These are phyloP conservation scores for Chalciporus piperatus DNA, from an alignment of 768 basidiomycete species.

Conservation along the genomic window DNA sequence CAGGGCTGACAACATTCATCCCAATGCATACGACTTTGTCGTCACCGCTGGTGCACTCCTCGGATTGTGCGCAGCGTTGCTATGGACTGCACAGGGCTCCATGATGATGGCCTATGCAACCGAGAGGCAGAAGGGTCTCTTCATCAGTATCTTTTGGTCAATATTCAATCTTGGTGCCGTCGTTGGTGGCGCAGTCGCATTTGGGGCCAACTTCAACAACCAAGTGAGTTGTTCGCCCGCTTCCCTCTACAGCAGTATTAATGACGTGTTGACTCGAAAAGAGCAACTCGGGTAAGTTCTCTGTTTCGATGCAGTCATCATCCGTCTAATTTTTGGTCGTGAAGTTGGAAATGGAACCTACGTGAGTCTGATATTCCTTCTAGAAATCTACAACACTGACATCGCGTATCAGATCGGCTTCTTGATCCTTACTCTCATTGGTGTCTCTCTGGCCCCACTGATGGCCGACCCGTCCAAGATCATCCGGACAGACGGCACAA, in stretches of 20 bases:
- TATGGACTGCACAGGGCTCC: conserved; percentile 86
- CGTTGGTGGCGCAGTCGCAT: conserved; percentile 71
- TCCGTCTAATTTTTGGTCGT: conserved; percentile 1
- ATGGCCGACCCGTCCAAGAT: conserved; percentile 74
- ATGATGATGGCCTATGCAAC: conserved; percentile 84
- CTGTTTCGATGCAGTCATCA: not conserved
- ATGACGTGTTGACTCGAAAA: conserved; percentile 8
- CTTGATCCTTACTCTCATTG: conserved; percentile 67
- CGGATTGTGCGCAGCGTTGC: conserved; percentile 65
- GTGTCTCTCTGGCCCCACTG: conserved; percentile 60
- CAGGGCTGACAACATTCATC: conserved; percentile 71
- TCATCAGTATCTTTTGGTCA: conserved; percentile 79
- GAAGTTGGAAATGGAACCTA: conserved; percentile 73
- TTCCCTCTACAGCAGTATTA: not conserved
- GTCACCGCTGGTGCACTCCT: conserved; percentile 71
- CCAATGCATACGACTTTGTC: conserved; percentile 57
- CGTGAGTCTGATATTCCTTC: conserved; percentile 38
- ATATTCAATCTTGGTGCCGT: conserved; percentile 84
- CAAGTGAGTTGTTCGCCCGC: conserved; percentile 37
- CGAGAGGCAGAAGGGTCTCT: conserved; percentile 72
- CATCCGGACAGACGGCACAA: conserved; percentile 73
- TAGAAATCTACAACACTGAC: not conserved
- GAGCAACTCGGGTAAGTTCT: conserved; percentile 29
- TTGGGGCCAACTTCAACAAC: conserved; percentile 68
- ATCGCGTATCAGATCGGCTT: conserved; percentile 60